Conservation (phyloP, 2,329 filamentous ascomycete species). For the Cladosporium cucumerinum region DNA sequence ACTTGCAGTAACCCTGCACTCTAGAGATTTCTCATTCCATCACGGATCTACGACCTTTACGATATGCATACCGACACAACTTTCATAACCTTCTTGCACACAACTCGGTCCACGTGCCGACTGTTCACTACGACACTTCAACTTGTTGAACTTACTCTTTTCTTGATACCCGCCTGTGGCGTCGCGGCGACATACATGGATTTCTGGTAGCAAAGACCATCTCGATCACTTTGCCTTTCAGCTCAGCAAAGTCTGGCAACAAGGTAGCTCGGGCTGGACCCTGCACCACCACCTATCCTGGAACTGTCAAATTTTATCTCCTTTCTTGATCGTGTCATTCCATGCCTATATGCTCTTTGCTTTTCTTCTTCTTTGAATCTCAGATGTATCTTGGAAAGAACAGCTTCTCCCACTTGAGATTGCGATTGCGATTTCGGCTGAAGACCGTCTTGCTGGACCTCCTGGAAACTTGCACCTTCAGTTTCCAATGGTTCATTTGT, state of each 20-base stretch:
- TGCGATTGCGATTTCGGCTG: neutral
- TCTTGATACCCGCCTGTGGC: slow-evolving; percentile 1
- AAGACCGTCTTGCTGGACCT: neutral
- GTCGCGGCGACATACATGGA: neutral
- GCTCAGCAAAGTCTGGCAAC: neutral
- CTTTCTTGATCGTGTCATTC: slow-evolving; percentile 5
- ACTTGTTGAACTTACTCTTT: neutral
- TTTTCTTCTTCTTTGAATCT: neutral
- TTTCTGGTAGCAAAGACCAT: neutral
- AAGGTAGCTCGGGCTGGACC: neutral
- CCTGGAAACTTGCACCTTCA: neutral
- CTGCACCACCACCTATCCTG: neutral
- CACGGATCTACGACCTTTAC: neutral
- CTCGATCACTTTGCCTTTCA: neutral
- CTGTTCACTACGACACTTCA: neutral
- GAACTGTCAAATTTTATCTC: neutral
- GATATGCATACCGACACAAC: neutral
- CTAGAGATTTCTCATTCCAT: slow-evolving; percentile 3
- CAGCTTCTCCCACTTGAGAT: neutral
- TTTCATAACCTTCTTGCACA: neutral
- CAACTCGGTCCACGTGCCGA: neutral
- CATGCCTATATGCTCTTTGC: neutral
- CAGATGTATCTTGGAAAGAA: neutral
- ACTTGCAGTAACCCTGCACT: neutral
- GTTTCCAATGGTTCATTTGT: neutral